Base-by-base conservation (phyloP, 306 rosid genomes). In the Acacia melanoxylon region DNA sequence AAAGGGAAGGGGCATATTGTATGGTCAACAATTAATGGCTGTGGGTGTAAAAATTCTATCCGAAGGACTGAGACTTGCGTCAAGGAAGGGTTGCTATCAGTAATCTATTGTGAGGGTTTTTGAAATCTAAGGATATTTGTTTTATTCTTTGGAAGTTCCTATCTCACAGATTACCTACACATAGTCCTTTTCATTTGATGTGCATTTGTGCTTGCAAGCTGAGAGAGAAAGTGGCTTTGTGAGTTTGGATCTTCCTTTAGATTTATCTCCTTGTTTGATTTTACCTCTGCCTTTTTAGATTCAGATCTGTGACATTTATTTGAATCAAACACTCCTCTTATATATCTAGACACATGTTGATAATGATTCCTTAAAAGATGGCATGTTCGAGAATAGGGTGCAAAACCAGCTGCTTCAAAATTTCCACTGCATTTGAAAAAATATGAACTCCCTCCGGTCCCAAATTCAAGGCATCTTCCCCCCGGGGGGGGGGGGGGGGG, bases 71-170 rank as follows among this genome's bases (percentile, higher is more conserved):
- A 84, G 91, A 89, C 87, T 87, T 87, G 90, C 82, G 66, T 86
- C 91, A 85, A 85, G 68, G 93, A 86, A 82, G 76, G 86, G 93
- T 90, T 85, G 88, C 94, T 85, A 82, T 92, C 97, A 86, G 41
- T 77, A 87, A 87, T 85, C 89, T 89, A 86, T 85, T 83, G 80
- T 87, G 84, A 86, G 86, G 86, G 86, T 86, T 90, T 86, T 84
- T 82, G 82, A 86, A 86, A 86, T 88, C 92, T 83, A 79, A 89
- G 82, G 85, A 48, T 68, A 25, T 79, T 85, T 90, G 91, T 90
- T 90, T 85, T 90, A 80, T 89, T 89, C 88, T 85, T 86, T 87
- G 77, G 75, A 80, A 82, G 65, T 79, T 79, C 80, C 68, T 70
- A 82, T 42, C 88, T 87, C 88, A 52, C 79, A 82, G 83, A 83